Conservation (phyloP, 169 alveolate species). For the Plasmodium blacklocki region DNA sequence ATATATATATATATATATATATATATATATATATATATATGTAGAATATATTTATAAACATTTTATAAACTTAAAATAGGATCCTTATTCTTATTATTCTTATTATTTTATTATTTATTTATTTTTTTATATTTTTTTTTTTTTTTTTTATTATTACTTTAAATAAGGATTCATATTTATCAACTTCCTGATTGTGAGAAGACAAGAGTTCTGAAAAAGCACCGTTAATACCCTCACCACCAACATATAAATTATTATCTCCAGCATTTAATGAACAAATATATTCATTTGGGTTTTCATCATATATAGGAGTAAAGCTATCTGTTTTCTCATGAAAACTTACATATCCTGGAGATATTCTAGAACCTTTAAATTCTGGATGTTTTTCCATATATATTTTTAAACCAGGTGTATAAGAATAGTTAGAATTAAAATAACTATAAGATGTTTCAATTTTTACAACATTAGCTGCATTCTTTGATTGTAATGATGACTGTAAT, state of each 20-base stretch:
- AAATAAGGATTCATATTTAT: slow-evolving; percentile 78
- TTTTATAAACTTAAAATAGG: neutral
- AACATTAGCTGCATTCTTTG: slow-evolving; percentile 84
- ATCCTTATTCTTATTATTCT: slow-evolving; percentile 22
- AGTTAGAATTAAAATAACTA: slow-evolving; percentile 73
- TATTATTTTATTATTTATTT: slow-evolving; percentile 19
- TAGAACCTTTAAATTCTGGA: slow-evolving; percentile 88
- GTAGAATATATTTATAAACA: neutral
- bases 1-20: slow-evolving; percentile 1
- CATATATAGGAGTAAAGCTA: slow-evolving; percentile 73
- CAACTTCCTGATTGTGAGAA: slow-evolving; percentile 77
- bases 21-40: neutral
- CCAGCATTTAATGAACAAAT: slow-evolving; percentile 81
- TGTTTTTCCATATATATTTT: slow-evolving; percentile 86
- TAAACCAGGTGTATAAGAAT: slow-evolving; percentile 86
- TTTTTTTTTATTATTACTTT: slow-evolving; percentile 25
- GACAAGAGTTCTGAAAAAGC: slow-evolving; percentile 77
- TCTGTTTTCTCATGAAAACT: slow-evolving; percentile 75
- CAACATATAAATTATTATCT: slow-evolving; percentile 74
- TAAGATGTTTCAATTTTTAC: slow-evolving; percentile 80
- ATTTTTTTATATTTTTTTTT: neutral
- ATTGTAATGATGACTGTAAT: slow-evolving; percentile 80
- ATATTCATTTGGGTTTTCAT: slow-evolving; percentile 76
- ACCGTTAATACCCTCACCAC: slow-evolving; percentile 78
- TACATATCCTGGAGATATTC: slow-evolving; percentile 87